These are phyloP conservation scores for Cutaneotrichosporon cavernicola DNA, from an alignment of 1,284 basidiomycete species.

Conservation along the genomic window DNA sequence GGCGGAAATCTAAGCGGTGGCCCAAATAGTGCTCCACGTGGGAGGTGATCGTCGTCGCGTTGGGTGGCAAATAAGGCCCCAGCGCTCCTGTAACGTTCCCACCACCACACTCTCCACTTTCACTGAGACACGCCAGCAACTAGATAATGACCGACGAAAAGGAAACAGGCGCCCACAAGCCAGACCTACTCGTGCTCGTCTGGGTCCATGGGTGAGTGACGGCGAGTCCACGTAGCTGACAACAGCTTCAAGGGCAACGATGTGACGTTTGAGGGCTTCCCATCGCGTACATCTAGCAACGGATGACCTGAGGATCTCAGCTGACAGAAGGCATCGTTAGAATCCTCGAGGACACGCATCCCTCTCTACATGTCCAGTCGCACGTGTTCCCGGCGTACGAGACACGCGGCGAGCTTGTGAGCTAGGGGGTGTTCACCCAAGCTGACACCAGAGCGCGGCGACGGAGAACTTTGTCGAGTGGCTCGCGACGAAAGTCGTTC, in stretches of 20 bases:
- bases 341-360: constrained; percentile 60
- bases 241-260: constrained; percentile 54
- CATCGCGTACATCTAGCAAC: constrained; percentile 36
- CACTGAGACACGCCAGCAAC: too few species aligned
- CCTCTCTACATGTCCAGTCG: constrained; percentile 63
- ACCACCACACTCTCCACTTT: background rate
- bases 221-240: background rate
- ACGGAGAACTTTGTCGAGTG: constrained; percentile 82
- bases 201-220: constrained; percentile 53
- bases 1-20: constrained; percentile 13
- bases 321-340: constrained; percentile 66
- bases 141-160: background rate
- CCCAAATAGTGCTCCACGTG: constrained; percentile 1
- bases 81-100: background rate
- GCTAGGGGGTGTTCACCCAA: constrained; percentile 33
- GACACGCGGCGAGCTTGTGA: constrained; percentile 83
- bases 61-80: constrained; percentile 15
- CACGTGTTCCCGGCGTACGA: constrained; percentile 87
- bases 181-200: constrained; percentile 50
- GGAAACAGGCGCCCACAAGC: constrained; percentile 21
- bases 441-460: constrained; percentile 64
- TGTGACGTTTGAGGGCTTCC: constrained; percentile 53
- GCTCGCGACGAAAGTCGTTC: constrained; percentile 75
- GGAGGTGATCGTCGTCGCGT: background rate
- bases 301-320: background rate